A percentile compares a stretch with the other conserved stretches of the same genome.
Conservation (phyloP, 2,329 filamentous ascomycete genomes). For the Bipolaris sorokiniana region DNA sequence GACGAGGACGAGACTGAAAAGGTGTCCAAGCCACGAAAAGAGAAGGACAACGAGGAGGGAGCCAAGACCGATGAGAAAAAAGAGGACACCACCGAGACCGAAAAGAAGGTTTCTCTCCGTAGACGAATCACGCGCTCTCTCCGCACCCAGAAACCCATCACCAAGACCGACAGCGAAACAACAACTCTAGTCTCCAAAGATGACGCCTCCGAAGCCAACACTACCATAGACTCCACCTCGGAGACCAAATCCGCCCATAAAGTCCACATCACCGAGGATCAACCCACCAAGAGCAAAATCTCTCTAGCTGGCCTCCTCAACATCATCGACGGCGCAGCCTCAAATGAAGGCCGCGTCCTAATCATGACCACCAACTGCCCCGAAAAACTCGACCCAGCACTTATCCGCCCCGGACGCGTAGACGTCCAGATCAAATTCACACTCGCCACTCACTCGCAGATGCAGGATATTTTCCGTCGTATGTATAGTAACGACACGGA, state of each 20-base stretch:
- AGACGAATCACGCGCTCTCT: neutral
- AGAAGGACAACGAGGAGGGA: neutral
- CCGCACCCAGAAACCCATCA: neutral
- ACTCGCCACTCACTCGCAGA: conserved; percentile 18
- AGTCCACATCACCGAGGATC: neutral
- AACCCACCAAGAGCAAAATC: conserved; percentile 56
- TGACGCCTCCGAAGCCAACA: neutral
- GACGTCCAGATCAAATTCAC: conserved; percentile 52
- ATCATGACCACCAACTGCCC: conserved; percentile 40
- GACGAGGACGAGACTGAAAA: neutral
- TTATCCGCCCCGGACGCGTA: conserved; percentile 67
- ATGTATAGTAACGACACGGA: conserved; percentile 25
- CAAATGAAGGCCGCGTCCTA: conserved; percentile 64
- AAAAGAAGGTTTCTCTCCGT: conserved; percentile 7
- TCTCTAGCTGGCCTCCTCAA: conserved; percentile 81
- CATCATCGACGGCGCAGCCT: conserved; percentile 81
- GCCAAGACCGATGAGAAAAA: neutral
- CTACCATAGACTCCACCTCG: neutral
- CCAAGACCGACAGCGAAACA: conserved; percentile 6
- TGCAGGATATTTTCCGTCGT: conserved; percentile 23
- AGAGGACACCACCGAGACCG: neutral
- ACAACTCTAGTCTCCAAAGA: conserved; percentile 6
- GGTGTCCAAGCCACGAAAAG: neutral
- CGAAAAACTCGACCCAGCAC: conserved; percentile 54
- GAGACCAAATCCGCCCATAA: neutral